Evolutionary conservation across 2,329 filamentous ascomycete species (phyloP).

Genomic region (Xylariaceae sp.): DNA sequence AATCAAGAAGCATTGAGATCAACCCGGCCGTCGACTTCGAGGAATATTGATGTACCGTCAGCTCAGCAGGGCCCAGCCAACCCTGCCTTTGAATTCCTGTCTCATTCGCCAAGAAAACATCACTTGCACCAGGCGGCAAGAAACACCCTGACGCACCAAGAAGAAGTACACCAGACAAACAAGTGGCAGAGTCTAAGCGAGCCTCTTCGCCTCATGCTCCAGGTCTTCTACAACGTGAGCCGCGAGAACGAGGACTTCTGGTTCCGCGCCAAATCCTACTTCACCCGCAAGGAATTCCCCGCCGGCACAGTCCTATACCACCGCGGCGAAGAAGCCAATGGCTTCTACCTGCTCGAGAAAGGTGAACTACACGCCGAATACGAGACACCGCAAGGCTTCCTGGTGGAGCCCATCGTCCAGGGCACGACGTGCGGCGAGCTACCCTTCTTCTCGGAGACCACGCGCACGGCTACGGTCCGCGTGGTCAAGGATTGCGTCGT

Average conservation of each 20-base stretch:
- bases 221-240: constrained; percentile 89
- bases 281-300: constrained; percentile 60
- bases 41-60: constrained; percentile 45
- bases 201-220: constrained; percentile 83
- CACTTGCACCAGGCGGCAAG: constrained; percentile 75
- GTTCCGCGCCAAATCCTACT: constrained; percentile 75
- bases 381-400: constrained; percentile 78
- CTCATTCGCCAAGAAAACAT: constrained; percentile 74
- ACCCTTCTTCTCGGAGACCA: constrained; percentile 90
- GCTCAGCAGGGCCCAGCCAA: constrained; percentile 28
- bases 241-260: constrained; percentile 90
- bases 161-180: constrained; percentile 52
- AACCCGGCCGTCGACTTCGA: constrained; percentile 39
- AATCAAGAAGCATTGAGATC: constrained; percentile 57
- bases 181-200: constrained; percentile 86
- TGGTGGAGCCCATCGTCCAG: constrained; percentile 87
- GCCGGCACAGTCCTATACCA: constrained; percentile 71
- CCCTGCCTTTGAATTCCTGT: constrained; percentile 39
- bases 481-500: constrained; percentile 76
- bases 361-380: constrained; percentile 90
- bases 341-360: constrained; percentile 85
- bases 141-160: constrained; percentile 64
- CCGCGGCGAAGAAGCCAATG: constrained; percentile 68
- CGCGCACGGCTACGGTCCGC: constrained; percentile 77
- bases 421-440: constrained; percentile 94